A percentile compares a stretch with the other conserved stretches of the same genome.
Evolutionary conservation across 176 grass and related monocot species (phyloP).

Genomic region (Oryza coarctata): DNA sequence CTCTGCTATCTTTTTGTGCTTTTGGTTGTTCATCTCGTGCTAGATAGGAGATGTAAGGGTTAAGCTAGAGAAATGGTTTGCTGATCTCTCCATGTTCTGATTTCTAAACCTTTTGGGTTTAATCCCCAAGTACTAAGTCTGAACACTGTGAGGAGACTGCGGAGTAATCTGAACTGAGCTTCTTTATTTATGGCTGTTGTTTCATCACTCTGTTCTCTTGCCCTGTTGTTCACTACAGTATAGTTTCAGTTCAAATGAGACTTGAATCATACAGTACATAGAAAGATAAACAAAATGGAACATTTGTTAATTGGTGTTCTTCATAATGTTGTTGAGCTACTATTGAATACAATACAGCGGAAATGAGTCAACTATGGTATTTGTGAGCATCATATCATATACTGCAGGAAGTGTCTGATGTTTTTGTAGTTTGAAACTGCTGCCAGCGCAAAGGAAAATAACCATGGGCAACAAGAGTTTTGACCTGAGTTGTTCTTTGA

Average conservation of each 20-base stretch:
- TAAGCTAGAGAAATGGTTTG: not conserved
- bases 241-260: not conserved
- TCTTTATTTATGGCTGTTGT: not conserved
- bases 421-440: not conserved
- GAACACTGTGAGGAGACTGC: too few relatives aligned
- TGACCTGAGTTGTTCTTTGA: not conserved
- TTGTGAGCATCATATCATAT: not conserved
- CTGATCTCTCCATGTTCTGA: too few relatives aligned
- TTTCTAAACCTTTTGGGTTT: not conserved
- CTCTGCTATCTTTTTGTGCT: not conserved
- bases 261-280: not conserved
- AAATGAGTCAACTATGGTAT: not conserved
- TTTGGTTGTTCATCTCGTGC: not conserved
- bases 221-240: not conserved
- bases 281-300: not conserved
- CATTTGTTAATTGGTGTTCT: not conserved
- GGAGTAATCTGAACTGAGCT: not conserved
- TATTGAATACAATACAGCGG: not conserved
- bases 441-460: conserved; percentile 23
- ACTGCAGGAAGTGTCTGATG: conserved; percentile 3
- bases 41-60: not conserved
- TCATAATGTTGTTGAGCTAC: not conserved
- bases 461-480: conserved; percentile 19
- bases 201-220: not conserved
- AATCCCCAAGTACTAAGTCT: not conserved